A percentile compares a stretch with the other conserved stretches of the same genome.
Evolutionary conservation across 306 rosid genomes (phyloP).

Genomic region (Sicyos edulis): DNA sequence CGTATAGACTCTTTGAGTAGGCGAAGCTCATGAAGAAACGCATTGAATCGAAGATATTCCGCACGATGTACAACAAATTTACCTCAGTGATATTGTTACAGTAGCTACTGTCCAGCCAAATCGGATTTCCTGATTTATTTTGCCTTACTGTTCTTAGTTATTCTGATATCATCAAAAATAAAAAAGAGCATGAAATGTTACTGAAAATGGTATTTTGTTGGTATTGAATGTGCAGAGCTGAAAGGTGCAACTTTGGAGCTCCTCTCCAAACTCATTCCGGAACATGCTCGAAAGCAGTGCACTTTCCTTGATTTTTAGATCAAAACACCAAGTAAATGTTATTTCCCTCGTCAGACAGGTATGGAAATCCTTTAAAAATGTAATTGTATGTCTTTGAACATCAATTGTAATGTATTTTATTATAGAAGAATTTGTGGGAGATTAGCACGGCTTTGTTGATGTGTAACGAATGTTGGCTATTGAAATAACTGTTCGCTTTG

Average conservation of each 20-base stretch:
- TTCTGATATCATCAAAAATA: no score
- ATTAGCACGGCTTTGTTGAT: neutral
- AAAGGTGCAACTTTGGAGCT: slow-evolving; percentile 57
- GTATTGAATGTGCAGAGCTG: slow-evolving; percentile 34
- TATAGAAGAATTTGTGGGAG: neutral
- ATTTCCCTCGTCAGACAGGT: slow-evolving; percentile 12
- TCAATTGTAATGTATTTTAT: slow-evolving; percentile 11
- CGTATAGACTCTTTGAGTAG: neutral
- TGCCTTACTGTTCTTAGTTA: no score
- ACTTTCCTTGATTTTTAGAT: slow-evolving; percentile 38
- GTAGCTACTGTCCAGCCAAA: no score
- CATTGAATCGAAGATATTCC: no score
- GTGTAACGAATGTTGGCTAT: slow-evolving; percentile 7
- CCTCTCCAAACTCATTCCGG: slow-evolving; percentile 48
- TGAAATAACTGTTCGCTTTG: neutral
- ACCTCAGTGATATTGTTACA: no score
- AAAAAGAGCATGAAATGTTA: no score
- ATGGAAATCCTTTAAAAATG: neutral
- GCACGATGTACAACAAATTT: no score
- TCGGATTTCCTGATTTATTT: no score
- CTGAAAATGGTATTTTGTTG: neutral
- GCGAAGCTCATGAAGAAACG: no score
- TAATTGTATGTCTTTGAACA: neutral
- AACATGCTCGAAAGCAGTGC: slow-evolving; percentile 60
- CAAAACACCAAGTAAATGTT: slow-evolving; percentile 4